phyloP scores from a whole-genome alignment of 2,329 filamentous ascomycete species.

The Cyanodermella asteris region DNA sequence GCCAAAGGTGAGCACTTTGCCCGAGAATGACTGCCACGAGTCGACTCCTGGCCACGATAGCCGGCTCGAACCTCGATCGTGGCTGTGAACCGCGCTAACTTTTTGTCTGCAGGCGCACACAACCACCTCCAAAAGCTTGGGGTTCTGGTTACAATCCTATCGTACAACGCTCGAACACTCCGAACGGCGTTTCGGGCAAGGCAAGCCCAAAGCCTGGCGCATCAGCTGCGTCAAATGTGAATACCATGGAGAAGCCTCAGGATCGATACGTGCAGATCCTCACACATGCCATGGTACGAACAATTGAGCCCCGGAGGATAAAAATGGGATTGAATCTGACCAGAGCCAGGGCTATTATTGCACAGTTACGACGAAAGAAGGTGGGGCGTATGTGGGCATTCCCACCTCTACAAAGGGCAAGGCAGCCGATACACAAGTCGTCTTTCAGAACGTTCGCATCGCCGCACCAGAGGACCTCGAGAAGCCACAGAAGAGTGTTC shows the following conservation, averaged over 20 bases:
- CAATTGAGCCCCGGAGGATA: constrained; percentile 7
- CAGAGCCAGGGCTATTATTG: background rate
- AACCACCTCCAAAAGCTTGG: constrained; percentile 36
- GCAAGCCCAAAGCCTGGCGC: constrained; percentile 18
- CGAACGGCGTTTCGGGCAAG: constrained; percentile 30
- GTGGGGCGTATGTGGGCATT: constrained; percentile 24
- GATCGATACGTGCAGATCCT: constrained; percentile 38
- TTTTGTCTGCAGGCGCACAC: constrained; percentile 2
- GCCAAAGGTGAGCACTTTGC: too few species aligned
- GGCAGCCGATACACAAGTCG: constrained; percentile 38
- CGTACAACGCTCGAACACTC: constrained; percentile 30
- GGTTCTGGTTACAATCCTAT: constrained; percentile 37
- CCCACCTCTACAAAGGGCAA: constrained; percentile 33
- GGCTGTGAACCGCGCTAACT: background rate
- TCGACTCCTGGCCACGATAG: too few species aligned
- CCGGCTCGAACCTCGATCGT: too few species aligned
- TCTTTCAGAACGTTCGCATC: constrained; percentile 38
- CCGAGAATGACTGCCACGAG: too few species aligned
- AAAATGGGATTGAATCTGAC: too few species aligned
- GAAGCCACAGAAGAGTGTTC: constrained; percentile 18
- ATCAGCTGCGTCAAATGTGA: constrained; percentile 24
- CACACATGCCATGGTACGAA: constrained; percentile 36
- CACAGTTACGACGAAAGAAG: background rate
- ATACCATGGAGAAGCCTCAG: constrained; percentile 32
- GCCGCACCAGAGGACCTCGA: constrained; percentile 26